These are phyloP conservation scores for Quillaja saponaria DNA, from an alignment of 306 rosid genomes.

Conservation along the genomic window DNA sequence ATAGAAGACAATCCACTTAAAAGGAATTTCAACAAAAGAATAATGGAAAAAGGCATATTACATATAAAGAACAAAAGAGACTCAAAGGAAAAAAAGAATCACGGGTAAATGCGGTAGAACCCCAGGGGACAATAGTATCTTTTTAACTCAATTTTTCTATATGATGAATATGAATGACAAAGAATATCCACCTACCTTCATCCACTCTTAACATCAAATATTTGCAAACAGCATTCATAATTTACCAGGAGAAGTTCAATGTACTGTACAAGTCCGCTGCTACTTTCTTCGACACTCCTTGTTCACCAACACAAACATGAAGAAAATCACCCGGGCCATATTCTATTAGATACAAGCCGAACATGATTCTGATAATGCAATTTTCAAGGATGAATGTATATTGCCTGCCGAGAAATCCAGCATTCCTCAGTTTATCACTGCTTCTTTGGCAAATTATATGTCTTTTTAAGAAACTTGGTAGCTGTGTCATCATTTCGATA, in stretches of 20 bases:
- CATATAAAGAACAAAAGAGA: constrained; percentile 16
- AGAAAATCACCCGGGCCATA: constrained; percentile 31
- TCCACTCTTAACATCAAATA: constrained; percentile 27
- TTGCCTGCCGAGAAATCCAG: constrained; percentile 27
- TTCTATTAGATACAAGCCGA: constrained; percentile 47
- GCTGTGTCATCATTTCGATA: constrained; percentile 85
- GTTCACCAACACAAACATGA: constrained; percentile 27
- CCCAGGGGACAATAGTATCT: constrained; percentile 15
- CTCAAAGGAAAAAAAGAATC: constrained; percentile 24
- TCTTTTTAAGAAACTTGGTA: constrained; percentile 78
- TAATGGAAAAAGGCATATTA: constrained; percentile 24
- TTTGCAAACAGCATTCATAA: constrained; percentile 26
- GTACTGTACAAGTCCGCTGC: constrained; percentile 25
- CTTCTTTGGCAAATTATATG: constrained; percentile 92
- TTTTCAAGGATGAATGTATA: constrained; percentile 21
- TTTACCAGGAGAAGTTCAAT: constrained; percentile 27
- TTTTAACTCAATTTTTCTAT: constrained; percentile 28
- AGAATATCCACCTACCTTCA: constrained; percentile 47
- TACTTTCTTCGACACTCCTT: constrained; percentile 23
- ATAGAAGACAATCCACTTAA: constrained; percentile 36
- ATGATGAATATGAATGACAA: constrained; percentile 48
- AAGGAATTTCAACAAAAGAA: constrained; percentile 42
- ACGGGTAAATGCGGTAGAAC: constrained; percentile 24
- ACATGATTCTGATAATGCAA: constrained; percentile 30
- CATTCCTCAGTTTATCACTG: constrained; percentile 42